Conservation (phyloP, 2,329 filamentous ascomycete species). For the Colletotrichum nymphaeae region DNA sequence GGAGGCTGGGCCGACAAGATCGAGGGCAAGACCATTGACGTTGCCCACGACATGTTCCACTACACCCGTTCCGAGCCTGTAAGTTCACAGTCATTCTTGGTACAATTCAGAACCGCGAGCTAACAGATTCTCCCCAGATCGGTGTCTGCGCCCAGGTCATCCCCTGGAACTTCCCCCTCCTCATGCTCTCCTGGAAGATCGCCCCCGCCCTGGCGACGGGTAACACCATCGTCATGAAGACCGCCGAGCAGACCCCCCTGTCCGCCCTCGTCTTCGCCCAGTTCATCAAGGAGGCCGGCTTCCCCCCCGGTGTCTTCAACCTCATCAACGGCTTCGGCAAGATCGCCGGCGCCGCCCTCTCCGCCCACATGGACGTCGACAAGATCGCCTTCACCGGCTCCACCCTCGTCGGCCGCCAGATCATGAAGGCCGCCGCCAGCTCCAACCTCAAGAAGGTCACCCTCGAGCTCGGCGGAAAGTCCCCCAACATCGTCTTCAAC, state of each 20-base stretch:
- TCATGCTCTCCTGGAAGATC: conserved; percentile 88
- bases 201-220: conserved; percentile 78
- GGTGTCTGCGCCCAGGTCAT: conserved; percentile 90
- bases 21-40: conserved; percentile 86
- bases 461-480: conserved; percentile 84
- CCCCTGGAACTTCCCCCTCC: conserved; percentile 88
- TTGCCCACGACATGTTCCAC: conserved; percentile 81
- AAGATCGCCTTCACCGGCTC: conserved; percentile 88
- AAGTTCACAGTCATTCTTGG: conserved; percentile 43
- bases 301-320: conserved; percentile 83
- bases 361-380: conserved; percentile 83
- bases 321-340: conserved; percentile 83
- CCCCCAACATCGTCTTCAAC: conserved; percentile 82
- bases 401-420: conserved; percentile 76
- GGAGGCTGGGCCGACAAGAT: conserved; percentile 95
- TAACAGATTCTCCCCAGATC: conserved; percentile 53
- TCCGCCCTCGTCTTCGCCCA: conserved; percentile 73
- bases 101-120: background rate
- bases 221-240: conserved; percentile 80
- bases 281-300: conserved; percentile 80
- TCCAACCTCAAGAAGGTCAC: conserved; percentile 88
- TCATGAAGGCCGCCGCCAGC: conserved; percentile 83
- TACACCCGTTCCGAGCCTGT: conserved; percentile 84
- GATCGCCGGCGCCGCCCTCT: conserved; percentile 80
- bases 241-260: conserved; percentile 81